phyloP scores from a whole-genome alignment of 2,329 filamentous ascomycete species.

The Phaeophleospora eucalypticola region DNA sequence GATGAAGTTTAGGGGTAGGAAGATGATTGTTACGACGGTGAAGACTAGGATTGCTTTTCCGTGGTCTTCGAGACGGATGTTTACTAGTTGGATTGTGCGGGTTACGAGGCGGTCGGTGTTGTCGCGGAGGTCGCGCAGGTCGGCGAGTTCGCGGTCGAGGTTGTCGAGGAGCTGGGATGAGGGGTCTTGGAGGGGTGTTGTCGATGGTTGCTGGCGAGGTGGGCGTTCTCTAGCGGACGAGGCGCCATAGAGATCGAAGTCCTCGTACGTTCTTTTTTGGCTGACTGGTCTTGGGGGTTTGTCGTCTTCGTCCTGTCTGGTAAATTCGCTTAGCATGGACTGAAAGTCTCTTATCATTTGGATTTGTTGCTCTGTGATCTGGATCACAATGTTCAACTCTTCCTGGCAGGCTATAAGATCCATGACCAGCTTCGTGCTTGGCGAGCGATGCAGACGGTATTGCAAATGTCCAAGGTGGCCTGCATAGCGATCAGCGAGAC shows the following conservation, averaged over 20 bases:
- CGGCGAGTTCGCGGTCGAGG: constrained; percentile 38
- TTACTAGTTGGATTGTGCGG: constrained; percentile 43
- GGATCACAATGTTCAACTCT: constrained; percentile 44
- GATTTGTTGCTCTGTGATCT: constrained; percentile 41
- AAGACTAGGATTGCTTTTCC: constrained; percentile 44
- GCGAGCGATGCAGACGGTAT: constrained; percentile 40
- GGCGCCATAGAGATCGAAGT: constrained; percentile 10
- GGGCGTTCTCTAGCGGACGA: constrained; percentile 16
- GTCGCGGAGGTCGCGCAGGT: constrained; percentile 39
- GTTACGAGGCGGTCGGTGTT: constrained; percentile 43
- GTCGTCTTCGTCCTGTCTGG: background rate
- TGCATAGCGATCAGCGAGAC: constrained; percentile 40
- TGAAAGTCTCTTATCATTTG: constrained; percentile 35
- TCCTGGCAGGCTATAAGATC: constrained; percentile 43
- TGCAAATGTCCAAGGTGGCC: constrained; percentile 42
- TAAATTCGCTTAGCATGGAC: constrained; percentile 2
- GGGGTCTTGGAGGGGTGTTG: constrained; percentile 36
- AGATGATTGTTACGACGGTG: constrained; percentile 43
- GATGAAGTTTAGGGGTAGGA: constrained; percentile 43
- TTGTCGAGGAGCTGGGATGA: constrained; percentile 39
- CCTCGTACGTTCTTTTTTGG: constrained; percentile 1
- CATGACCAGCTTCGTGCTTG: constrained; percentile 43
- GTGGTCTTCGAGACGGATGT: constrained; percentile 44
- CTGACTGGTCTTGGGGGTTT: constrained; percentile 4
- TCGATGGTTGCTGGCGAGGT: constrained; percentile 34